Evolutionary conservation across 2,329 filamentous ascomycete species (phyloP).

Genomic region (Aspergillus pseudoviridinutans): DNA sequence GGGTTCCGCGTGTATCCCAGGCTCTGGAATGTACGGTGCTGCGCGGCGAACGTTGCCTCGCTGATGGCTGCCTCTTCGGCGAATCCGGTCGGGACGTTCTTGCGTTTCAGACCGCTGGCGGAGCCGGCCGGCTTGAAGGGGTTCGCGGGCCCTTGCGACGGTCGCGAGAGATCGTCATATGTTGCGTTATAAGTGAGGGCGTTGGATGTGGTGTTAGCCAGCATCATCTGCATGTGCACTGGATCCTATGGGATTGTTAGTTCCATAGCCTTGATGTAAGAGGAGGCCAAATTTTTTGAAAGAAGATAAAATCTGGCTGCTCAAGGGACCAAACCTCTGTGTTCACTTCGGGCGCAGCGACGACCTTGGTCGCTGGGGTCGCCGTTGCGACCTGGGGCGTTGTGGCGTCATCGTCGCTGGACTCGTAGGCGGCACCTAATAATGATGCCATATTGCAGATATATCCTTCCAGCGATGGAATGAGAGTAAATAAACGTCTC

Average conservation of each 20-base stretch:
- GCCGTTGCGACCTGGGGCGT: constrained; percentile 20
- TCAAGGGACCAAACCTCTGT: constrained; percentile 52
- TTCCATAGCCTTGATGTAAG: constrained; percentile 17
- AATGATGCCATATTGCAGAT: constrained; percentile 38
- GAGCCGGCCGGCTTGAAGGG: constrained; percentile 64
- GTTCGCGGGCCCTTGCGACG: constrained; percentile 66
- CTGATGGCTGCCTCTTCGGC: constrained; percentile 86
- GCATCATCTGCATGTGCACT: constrained; percentile 48
- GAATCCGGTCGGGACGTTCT: constrained; percentile 78
- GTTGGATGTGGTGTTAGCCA: constrained; percentile 49
- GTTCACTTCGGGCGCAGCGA: constrained; percentile 52
- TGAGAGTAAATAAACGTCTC: constrained; percentile 1
- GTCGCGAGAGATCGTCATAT: constrained; percentile 67
- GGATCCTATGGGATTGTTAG: constrained; percentile 45
- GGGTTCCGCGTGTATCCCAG: constrained; percentile 52
- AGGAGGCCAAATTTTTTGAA: not conserved
- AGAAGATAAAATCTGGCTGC: not conserved
- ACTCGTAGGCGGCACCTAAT: constrained; percentile 43
- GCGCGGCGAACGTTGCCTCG: constrained; percentile 82
- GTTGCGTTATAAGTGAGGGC: constrained; percentile 54
- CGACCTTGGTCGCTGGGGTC: constrained; percentile 35
- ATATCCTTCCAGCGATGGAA: not conserved
- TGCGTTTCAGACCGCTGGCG: constrained; percentile 61
- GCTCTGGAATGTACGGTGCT: constrained; percentile 78
- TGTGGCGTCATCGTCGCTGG: constrained; percentile 46